Evolutionary conservation across 2,329 filamentous ascomycete genomes (phyloP), one percentile per base, ranked within the genome.

Genomic region (Rugonectria rugulosa): DNA sequence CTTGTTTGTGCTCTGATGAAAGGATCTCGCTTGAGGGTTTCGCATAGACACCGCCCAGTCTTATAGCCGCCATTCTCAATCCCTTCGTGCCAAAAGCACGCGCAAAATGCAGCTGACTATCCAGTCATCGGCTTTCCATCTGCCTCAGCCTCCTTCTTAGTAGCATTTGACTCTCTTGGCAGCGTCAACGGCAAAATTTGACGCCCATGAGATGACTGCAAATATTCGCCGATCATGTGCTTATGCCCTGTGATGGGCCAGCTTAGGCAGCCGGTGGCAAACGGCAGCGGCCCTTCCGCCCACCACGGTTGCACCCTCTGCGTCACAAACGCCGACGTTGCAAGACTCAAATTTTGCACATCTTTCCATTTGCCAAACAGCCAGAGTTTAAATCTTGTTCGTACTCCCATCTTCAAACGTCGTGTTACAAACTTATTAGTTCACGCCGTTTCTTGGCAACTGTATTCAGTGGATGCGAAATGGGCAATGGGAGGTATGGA

Each of bases 201-300:
- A 23, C 29, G 46, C 32, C 56, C 38, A 43, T 59, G 41, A 29
- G 40, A 37, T 45, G 49, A 52, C 53, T 53, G 46, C 61, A 59
- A 58, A n/a, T 48, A 19, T 19, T 42, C 40, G 64, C 24, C 58
- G 60, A 64, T 67, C 65, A 68, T 60, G 55, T 49, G 57, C 58
- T 37, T 47, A 27, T 56, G 36, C 41, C 49, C 61, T 48, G 47
- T 64, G 45, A 57, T 42, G n/a, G 46, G 14, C 24, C 41, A 41
- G 36, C 44, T 31, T 27, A 38, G 51, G 37, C 34, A 38, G 51
- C 44, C 32, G 21, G 64, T 67, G 64, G 64, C 64, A 38, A 67
- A 63, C 66, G 64, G 64, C 64, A 38, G 67, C 29, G 27, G 19
- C 42, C 45, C 24, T 23, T 20, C 53, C 23, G 3, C 8, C 42